Percentiles rank a stretch among this genome's conserved stretches.
Conservation (phyloP, 495 filamentous ascomycete species). For the Penicillium longicatenatum region DNA sequence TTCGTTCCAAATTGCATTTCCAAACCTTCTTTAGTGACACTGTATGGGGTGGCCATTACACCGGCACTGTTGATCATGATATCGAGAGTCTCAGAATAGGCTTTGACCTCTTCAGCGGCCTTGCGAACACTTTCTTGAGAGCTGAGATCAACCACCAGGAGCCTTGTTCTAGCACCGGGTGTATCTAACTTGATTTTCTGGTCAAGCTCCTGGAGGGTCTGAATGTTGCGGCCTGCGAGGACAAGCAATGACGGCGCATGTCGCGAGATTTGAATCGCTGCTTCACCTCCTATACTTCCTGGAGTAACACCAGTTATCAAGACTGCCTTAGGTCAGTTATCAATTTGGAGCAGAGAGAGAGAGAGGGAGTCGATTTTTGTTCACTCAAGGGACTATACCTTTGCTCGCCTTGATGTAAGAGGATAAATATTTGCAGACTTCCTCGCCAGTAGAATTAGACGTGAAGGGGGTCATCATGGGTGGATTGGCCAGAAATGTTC, state of each 20-base stretch:
- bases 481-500: no score
- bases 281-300: slow-evolving; percentile 47
- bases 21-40: slow-evolving; percentile 42
- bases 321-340: slow-evolving; percentile 17
- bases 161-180: neutral
- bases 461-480: neutral
- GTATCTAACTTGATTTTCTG: neutral
- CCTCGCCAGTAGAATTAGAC: neutral
- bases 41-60: slow-evolving; percentile 56
- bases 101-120: slow-evolving; percentile 51
- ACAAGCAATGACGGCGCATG: slow-evolving; percentile 53
- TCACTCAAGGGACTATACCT: neutral
- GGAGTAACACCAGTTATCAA: slow-evolving; percentile 53
- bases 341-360: neutral
- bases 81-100: slow-evolving; percentile 55
- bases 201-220: neutral
- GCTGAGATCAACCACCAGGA: slow-evolving; percentile 44
- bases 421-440: neutral
- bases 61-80: slow-evolving; percentile 65
- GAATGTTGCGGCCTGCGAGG: slow-evolving; percentile 51
- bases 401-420: slow-evolving; percentile 1
- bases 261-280: slow-evolving; percentile 47
- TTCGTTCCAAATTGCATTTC: slow-evolving; percentile 60
- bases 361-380: neutral
- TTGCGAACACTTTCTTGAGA: slow-evolving; percentile 48